Evolutionary conservation across 768 basidiomycete species (phyloP).

Genomic region (Amanita fuliginea): DNA sequence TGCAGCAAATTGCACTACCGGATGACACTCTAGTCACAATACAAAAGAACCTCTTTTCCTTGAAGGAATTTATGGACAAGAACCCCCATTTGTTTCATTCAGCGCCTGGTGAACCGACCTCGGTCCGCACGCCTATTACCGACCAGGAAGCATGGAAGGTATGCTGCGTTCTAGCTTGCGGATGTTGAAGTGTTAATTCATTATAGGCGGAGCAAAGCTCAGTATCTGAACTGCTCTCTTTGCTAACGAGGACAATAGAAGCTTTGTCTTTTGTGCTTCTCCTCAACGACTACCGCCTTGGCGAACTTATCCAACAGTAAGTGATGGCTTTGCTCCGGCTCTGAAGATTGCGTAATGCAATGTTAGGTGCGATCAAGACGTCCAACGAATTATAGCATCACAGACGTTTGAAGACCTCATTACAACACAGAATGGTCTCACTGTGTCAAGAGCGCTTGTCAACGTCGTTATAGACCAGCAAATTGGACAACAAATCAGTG

Average conservation of each 20-base stretch:
- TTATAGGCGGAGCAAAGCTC: conserved; percentile 71
- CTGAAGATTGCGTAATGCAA: conserved; percentile 3
- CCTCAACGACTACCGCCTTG: conserved; percentile 82
- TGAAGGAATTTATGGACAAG: conserved; percentile 68
- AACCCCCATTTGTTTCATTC: conserved; percentile 83
- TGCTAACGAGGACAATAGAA: conserved; percentile 83
- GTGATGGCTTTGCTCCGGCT: conserved; percentile 14
- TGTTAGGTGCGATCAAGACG: conserved; percentile 58
- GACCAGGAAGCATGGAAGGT: conserved; percentile 92
- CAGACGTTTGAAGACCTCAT: conserved; percentile 85
- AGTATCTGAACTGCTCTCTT: conserved; percentile 60
- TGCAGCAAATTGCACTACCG: conserved; percentile 49
- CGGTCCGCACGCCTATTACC: conserved; percentile 43
- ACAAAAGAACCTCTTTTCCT: conserved; percentile 68
- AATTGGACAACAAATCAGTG: conserved; percentile 92
- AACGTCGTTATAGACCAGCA: conserved; percentile 97
- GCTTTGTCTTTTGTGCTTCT: conserved; percentile 90
- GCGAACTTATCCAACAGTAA: conserved; percentile 75
- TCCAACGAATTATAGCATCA: conserved; percentile 54
- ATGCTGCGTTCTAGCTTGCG: conserved; percentile 7
- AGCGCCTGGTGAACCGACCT: conserved; percentile 57
- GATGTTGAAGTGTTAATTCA: conserved; percentile 5
- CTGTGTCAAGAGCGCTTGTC: conserved; percentile 81
- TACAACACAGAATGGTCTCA: conserved; percentile 74
- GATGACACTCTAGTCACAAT: conserved; percentile 56